A percentile compares a stretch with the other conserved stretches of the same genome.
Evolutionary conservation across 306 rosid species (phyloP).

Genomic region (Canavalia ensiformis): DNA sequence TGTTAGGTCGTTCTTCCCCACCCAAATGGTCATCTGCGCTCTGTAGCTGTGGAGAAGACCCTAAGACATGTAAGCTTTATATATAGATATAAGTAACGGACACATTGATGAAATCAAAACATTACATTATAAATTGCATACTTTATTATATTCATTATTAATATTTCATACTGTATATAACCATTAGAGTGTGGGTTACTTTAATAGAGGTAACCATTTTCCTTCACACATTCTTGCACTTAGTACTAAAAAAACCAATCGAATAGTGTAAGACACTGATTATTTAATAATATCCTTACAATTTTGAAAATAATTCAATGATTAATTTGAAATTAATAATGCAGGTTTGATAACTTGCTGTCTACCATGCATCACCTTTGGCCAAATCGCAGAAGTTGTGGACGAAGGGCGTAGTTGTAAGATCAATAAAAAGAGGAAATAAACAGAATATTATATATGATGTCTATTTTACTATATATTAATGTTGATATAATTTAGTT

Average conservation of each 20-base stretch:
- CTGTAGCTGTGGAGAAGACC: conserved; percentile 48
- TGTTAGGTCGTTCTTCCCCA: conserved; percentile 41
- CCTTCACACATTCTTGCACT: no score
- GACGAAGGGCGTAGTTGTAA: conserved; percentile 60
- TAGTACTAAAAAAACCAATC: no score
- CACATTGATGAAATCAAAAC: not conserved
- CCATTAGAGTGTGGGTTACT: no score
- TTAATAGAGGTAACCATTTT: no score
- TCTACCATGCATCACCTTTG: conserved; percentile 59
- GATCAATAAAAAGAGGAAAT: not conserved
- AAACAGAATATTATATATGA: not conserved
- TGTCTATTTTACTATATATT: not conserved
- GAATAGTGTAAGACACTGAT: no score
- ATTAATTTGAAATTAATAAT: not conserved
- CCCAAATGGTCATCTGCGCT: conserved; percentile 57
- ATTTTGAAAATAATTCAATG: not conserved
- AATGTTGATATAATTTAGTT: not conserved
- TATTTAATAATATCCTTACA: no score
- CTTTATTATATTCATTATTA: no score
- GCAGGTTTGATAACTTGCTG: conserved; percentile 58
- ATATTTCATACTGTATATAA: no score
- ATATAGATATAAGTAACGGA: no score
- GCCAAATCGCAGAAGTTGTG: conserved; percentile 58
- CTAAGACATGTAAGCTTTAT: conserved; percentile 48
- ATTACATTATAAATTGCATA: not conserved